phyloP scores from a whole-genome alignment of 768 basidiomycete genomes.

The Dioszegia crocea region DNA sequence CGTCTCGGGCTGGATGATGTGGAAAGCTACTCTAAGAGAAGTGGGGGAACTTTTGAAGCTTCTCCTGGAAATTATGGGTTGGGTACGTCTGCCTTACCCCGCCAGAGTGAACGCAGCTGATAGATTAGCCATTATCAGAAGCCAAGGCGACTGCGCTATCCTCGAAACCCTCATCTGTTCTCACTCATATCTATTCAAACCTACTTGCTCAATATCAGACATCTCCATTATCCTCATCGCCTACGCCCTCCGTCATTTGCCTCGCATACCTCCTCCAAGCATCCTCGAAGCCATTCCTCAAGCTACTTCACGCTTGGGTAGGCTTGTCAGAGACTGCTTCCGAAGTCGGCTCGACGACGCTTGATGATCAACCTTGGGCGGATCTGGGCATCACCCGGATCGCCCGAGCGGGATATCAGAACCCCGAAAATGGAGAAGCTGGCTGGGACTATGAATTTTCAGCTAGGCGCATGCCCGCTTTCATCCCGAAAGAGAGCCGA shows the following conservation, averaged over 20 bases:
- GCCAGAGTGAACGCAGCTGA: conserved; percentile 1
- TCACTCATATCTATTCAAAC: conserved; percentile 27
- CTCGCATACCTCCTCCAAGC: conserved; percentile 30
- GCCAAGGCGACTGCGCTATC: conserved; percentile 15
- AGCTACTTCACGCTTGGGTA: conserved; percentile 32
- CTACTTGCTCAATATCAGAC: conserved; percentile 21
- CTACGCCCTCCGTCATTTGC: conserved; percentile 2
- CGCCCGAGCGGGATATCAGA: background rate
- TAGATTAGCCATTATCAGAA: conserved; percentile 18
- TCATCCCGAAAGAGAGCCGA: conserved; percentile 23
- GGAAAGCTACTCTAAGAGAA: conserved; percentile 18
- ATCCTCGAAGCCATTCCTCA: conserved; percentile 23
- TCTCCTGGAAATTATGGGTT: conserved; percentile 32
- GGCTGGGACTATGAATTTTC: conserved; percentile 32
- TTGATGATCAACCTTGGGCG: conserved; percentile 32
- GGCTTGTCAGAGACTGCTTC: conserved; percentile 19
- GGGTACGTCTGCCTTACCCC: conserved; percentile 16
- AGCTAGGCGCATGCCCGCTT: conserved; percentile 30
- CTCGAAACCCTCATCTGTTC: conserved; percentile 21
- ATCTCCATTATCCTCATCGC: background rate
- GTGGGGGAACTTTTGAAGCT: conserved; percentile 11
- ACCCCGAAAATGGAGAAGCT: background rate
- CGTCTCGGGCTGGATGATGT: conserved; percentile 16
- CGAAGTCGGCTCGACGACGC: conserved; percentile 8
- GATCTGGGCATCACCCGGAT: conserved; percentile 38